A percentile compares a stretch with the other conserved stretches of the same genome.
Evolutionary conservation across 768 basidiomycete species (phyloP).

Genomic region (Boletellus sp.): DNA sequence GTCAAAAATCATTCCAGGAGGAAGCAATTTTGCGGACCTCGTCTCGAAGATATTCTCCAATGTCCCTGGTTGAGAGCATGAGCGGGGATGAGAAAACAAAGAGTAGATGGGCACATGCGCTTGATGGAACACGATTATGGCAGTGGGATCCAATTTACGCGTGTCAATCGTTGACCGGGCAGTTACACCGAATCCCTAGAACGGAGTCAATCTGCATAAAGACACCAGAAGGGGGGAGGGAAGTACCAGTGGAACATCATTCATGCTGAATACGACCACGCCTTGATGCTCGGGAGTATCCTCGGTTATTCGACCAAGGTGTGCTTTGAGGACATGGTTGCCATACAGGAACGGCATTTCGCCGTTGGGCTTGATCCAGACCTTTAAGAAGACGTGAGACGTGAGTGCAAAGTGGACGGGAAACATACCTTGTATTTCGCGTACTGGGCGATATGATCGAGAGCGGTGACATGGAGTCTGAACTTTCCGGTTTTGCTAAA

Average conservation of each 20-base stretch:
- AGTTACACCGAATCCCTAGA: conserved; percentile 95
- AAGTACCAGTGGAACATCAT: conserved; percentile 82
- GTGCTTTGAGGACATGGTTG: conserved; percentile 97
- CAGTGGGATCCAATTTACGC: conserved; percentile 93
- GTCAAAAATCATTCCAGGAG: conserved; percentile 12
- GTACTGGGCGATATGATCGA: conserved; percentile 93
- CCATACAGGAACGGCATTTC: conserved; percentile 99
- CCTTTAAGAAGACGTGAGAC: conserved; percentile 40
- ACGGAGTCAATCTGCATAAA: conserved; percentile 5
- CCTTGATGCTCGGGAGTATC: conserved; percentile 99
- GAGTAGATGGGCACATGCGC: conserved; percentile 47
- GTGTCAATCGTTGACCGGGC: conserved; percentile 95
- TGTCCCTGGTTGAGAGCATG: conserved; percentile 57
- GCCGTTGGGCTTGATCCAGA: conserved; percentile 99
- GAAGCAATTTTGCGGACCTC: conserved; percentile 52
- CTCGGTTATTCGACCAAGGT: conserved; percentile 97
- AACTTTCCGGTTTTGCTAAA: conserved; percentile 98
- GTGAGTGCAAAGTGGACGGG: background rate
- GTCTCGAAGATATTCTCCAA: conserved; percentile 96
- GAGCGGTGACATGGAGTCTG: conserved; percentile 90
- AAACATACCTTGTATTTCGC: conserved; percentile 89
- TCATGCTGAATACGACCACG: conserved; percentile 96
- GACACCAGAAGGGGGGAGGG: background rate
- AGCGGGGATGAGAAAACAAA: conserved; percentile 1
- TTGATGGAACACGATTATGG: conserved; percentile 98